Evolutionary conservation across 2,329 filamentous ascomycete species (phyloP), one percentile per base, ranked within the genome.

Genomic region (Penicillium sp.): DNA sequence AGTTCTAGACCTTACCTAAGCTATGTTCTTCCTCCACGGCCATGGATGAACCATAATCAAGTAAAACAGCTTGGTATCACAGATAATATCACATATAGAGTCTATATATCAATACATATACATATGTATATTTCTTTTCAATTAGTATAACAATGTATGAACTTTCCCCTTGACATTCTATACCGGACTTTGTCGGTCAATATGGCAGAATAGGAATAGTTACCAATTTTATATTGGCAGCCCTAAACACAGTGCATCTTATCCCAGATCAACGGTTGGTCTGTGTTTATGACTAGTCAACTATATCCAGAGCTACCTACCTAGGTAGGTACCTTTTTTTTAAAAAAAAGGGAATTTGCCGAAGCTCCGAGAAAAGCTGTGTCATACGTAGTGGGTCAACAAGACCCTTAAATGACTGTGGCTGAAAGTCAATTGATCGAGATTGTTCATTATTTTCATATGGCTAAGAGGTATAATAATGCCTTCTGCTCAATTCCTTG

Each of bases 1-100:
- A 42, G 39, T 35, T 55, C 52, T 55, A 40, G 45, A 34, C 52
- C 52, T 55, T 55, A 55, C 52, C 46, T 55, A 55, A 55, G 45
- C 52, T 55, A 11, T 5, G 24, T 22, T 39, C 29, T 53, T 29
- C 32, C 24, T n/a, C n/a, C 5, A 26, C 24, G 13, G 38, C 13
- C 10, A 32, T 32, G 5, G 32, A 5, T 9, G 10, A 10, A 18
- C 22, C 16, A 16, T 10, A 22, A 31, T 31, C 9, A 11, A 11
- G 10, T 40, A 5, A 38, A 24, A 16, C 3, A 20, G 20, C 14
- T 26, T 16, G 11, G n/a, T 26, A 42, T 20, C 13, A 42, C 39
- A 20, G 24, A 18, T n/a, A 11, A 4, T 11, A 13, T 22, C 24
- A 8, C 3, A 22, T 14, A 39, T 39, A 26, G 8, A 26, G 1